phyloP scores from a whole-genome alignment of 352 stramenopile species.

The Pythium utonaiense region DNA sequence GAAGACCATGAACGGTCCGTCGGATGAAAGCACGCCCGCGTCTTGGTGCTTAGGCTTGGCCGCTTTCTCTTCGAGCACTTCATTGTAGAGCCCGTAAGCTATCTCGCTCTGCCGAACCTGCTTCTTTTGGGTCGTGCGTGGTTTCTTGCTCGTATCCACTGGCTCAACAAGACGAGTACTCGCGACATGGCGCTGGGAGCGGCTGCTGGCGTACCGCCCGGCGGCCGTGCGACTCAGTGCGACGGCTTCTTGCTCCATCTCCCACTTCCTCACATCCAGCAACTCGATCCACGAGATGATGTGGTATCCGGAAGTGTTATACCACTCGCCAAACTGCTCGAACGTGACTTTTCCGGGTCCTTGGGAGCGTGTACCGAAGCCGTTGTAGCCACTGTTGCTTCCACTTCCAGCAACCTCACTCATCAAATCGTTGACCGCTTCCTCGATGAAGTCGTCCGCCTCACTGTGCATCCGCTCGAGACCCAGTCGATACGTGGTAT shows the following conservation, averaged over 20 bases:
- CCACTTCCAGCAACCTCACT: conserved; percentile 67
- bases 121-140: conserved; percentile 46
- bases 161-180: conserved; percentile 40
- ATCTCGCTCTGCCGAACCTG: conserved; percentile 84
- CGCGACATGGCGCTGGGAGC: conserved; percentile 52
- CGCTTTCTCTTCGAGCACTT: conserved; percentile 11
- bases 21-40: conserved; percentile 52
- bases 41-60: conserved; percentile 29
- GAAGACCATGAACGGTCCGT: conserved; percentile 82
- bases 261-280: conserved; percentile 79
- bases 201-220: conserved; percentile 22
- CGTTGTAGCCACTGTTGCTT: conserved; percentile 44
- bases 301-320: conserved; percentile 79
- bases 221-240: conserved; percentile 25
- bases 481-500: conserved; percentile 73
- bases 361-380: conserved; percentile 53
- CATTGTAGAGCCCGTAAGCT: conserved; percentile 34
- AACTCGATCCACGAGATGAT: conserved; percentile 86
- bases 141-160: conserved; percentile 50
- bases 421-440: conserved; percentile 84
- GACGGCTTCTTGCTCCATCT: conserved; percentile 63
- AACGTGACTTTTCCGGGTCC: conserved; percentile 81
- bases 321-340: conserved; percentile 89
- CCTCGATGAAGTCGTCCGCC: conserved; percentile 82
- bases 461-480: conserved; percentile 86